Evolutionary conservation across 495 filamentous ascomycete species (phyloP).

Genomic region (Neurospora hispaniola): DNA sequence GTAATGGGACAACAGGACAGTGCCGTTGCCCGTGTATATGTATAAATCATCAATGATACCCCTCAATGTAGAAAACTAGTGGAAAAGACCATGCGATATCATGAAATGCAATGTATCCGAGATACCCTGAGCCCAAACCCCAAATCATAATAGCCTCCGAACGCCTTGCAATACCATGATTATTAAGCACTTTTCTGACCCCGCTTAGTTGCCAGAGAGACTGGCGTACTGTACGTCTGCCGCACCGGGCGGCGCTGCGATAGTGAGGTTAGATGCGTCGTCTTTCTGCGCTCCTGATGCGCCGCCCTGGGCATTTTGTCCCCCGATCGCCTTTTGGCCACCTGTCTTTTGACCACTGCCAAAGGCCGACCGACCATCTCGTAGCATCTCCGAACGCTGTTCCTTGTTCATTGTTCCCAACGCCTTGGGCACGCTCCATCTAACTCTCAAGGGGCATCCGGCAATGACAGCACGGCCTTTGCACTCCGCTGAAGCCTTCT

Average conservation of each 20-base stretch:
- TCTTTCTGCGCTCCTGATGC: constrained; percentile 19
- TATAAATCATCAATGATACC: constrained; percentile 26
- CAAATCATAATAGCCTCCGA: constrained; percentile 26
- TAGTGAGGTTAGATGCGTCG: constrained; percentile 39
- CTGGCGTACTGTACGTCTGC: constrained; percentile 77
- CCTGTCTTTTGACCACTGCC: constrained; percentile 24
- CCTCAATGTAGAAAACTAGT: constrained; percentile 15
- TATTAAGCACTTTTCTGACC: constrained; percentile 21
- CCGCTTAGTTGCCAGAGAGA: constrained; percentile 60
- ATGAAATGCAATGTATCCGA: constrained; percentile 5
- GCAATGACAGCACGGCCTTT: constrained; percentile 76
- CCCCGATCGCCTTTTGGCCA: constrained; percentile 25
- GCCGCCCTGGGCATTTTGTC: constrained; percentile 11
- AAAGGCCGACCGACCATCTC: constrained; percentile 55
- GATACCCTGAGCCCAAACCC: constrained; percentile 11
- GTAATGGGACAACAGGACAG: constrained; percentile 5
- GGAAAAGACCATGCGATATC: constrained; percentile 10
- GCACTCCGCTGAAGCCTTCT: constrained; percentile 71
- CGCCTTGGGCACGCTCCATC: constrained; percentile 86
- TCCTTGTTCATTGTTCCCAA: constrained; percentile 83
- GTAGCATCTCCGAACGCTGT: constrained; percentile 61
- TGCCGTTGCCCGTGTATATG: constrained; percentile 13
- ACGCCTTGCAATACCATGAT: constrained; percentile 33
- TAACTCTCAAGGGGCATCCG: constrained; percentile 77
- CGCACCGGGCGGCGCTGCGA: constrained; percentile 77